Percentiles rank a stretch among this genome's conserved stretches.
phyloP scores from a whole-genome alignment of 2,329 filamentous ascomycete genomes.

The Hypoxylon sp. region DNA sequence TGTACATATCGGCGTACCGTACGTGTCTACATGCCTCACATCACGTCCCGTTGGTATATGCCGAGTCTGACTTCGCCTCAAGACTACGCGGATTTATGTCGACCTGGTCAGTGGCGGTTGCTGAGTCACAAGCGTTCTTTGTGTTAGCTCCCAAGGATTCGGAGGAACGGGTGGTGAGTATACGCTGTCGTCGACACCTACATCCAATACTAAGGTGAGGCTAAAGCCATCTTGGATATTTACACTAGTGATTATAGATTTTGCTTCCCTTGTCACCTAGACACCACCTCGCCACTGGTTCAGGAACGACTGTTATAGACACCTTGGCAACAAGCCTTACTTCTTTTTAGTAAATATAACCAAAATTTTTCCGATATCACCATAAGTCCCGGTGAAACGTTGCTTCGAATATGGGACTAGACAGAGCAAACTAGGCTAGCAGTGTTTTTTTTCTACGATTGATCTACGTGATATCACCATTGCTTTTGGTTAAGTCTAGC shows the following conservation, averaged over 20 bases:
- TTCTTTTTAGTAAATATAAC: background rate
- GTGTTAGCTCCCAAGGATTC: background rate
- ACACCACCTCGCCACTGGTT: background rate
- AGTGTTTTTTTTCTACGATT: background rate
- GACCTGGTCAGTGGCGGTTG: background rate
- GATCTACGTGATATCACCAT: background rate
- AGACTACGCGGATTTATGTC: slow-evolving; percentile 9
- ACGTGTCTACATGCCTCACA: slow-evolving; percentile 17
- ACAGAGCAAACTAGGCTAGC: background rate
- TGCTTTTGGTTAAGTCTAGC: background rate
- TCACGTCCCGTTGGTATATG: slow-evolving; percentile 1
- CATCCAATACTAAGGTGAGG: background rate
- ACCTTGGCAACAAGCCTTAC: background rate
- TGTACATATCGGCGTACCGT: background rate
- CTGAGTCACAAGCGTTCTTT: background rate
- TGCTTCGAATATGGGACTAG: background rate
- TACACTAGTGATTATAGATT: background rate
- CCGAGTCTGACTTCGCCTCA: slow-evolving; percentile 25
- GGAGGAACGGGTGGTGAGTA: background rate
- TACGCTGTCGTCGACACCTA: background rate
- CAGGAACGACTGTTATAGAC: background rate
- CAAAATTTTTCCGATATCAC: background rate
- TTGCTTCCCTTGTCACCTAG: background rate
- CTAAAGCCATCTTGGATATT: background rate
- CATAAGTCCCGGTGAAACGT: background rate